Conservation (phyloP, 2,329 filamentous ascomycete genomes). For the Curvularia lunata region DNA sequence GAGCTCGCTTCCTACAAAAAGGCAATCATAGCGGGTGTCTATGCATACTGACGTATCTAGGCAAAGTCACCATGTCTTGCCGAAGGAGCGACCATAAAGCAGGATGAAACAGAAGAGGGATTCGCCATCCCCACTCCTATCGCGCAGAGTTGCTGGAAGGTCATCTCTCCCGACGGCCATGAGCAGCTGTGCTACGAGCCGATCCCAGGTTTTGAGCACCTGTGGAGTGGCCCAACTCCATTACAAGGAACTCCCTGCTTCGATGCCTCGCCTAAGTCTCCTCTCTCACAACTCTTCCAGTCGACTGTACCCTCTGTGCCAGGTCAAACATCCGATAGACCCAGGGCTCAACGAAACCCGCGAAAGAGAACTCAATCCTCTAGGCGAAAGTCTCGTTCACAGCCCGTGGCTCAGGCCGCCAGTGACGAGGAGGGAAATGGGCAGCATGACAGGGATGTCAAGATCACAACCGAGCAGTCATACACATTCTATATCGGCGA, state of each 20-base stretch:
- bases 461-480: conserved; percentile 16
- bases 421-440: conserved; percentile 16
- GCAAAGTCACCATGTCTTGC: conserved; percentile 1
- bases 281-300: not conserved
- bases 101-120: conserved; percentile 3
- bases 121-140: conserved; percentile 29
- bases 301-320: conserved; percentile 2
- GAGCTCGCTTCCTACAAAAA: conserved; percentile 12
- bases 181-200: conserved; percentile 30
- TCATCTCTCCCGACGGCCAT: conserved; percentile 30
- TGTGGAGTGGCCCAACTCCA: conserved; percentile 20
- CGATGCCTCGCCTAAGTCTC: not conserved
- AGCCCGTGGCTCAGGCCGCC: not conserved
- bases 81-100: not conserved
- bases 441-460: conserved; percentile 4
- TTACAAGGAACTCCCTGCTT: not conserved
- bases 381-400: conserved; percentile 5
- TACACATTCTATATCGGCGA: conserved; percentile 38
- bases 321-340: conserved; percentile 13
- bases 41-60: conserved; percentile 9
- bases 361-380: conserved; percentile 26
- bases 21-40: conserved; percentile 1
- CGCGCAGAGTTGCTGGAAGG: conserved; percentile 22
- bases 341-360: conserved; percentile 7
- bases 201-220: conserved; percentile 35